A percentile compares a stretch with the other conserved stretches of the same genome.
These are phyloP conservation scores for Rhodomyrtus tomentosa DNA, from an alignment of 345 rosid genomes.

Conservation along the genomic window DNA sequence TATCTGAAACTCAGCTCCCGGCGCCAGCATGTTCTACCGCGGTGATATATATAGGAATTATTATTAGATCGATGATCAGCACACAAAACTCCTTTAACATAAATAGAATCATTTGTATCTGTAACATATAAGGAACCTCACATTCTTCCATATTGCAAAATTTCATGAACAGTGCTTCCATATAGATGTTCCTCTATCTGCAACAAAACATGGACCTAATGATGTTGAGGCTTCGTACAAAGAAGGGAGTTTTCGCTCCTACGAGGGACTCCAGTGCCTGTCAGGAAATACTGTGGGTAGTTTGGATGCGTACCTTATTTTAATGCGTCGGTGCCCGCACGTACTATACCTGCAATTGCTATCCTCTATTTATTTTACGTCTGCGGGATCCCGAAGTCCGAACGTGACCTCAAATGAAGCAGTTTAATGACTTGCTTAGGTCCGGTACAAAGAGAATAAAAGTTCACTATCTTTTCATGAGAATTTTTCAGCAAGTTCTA, in stretches of 20 bases:
- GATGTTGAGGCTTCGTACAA: not conserved
- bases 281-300: too few relatives aligned
- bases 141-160: not conserved
- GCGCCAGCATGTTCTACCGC: not conserved
- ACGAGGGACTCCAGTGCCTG: too few relatives aligned
- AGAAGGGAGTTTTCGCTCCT: too few relatives aligned
- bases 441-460: not conserved
- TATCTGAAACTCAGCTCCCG: not conserved
- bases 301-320: too few relatives aligned
- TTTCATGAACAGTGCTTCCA: not conserved
- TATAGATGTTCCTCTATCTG: not conserved
- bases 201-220: not conserved
- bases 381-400: too few relatives aligned
- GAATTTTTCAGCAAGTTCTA: not conserved
- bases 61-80: not conserved
- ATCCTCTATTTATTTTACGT: too few relatives aligned
- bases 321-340: too few relatives aligned
- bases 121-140: accelerated
- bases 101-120: not conserved
- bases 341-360: too few relatives aligned
- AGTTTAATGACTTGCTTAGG: too few relatives aligned
- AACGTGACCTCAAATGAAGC: too few relatives aligned
- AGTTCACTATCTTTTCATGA: not conserved
- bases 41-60: accelerated
- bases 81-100: not conserved